phyloP scores from a whole-genome alignment of 2,329 filamentous ascomycete genomes.

The Pyricularia grisea region DNA sequence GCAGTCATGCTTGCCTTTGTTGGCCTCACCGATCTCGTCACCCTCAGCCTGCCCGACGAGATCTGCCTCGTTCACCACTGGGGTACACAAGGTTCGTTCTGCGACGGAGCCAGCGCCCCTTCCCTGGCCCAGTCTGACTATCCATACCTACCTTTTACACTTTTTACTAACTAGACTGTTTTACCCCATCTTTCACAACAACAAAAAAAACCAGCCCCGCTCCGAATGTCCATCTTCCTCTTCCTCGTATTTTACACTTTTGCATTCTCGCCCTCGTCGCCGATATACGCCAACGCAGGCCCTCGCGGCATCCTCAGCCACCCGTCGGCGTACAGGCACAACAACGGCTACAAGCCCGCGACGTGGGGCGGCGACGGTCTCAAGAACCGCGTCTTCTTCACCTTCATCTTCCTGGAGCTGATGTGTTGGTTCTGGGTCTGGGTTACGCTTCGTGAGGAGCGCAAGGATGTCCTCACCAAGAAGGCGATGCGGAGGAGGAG shows the following conservation, averaged over 20 bases:
- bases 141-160: slow-evolving; percentile 12
- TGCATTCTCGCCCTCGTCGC: slow-evolving; percentile 43
- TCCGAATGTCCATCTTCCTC: slow-evolving; percentile 58
- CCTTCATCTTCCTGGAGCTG: slow-evolving; percentile 76
- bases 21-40: slow-evolving; percentile 54
- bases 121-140: slow-evolving; percentile 1
- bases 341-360: slow-evolving; percentile 26
- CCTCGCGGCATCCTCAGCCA: slow-evolving; percentile 21
- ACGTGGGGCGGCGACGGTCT: slow-evolving; percentile 54
- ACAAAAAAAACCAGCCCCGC: slow-evolving; percentile 41
- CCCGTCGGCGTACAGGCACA: slow-evolving; percentile 16
- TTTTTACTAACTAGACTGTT: background rate
- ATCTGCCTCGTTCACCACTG: slow-evolving; percentile 54
- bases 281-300: slow-evolving; percentile 31
- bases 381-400: slow-evolving; percentile 79
- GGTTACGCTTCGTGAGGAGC: slow-evolving; percentile 60
- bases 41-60: slow-evolving; percentile 60
- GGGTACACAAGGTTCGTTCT: slow-evolving; percentile 52
- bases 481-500: slow-evolving; percentile 24
- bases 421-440: slow-evolving; percentile 82
- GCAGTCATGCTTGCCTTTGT: slow-evolving; percentile 55
- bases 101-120: too few species aligned
- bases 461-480: slow-evolving; percentile 27
- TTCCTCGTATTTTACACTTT: slow-evolving; percentile 54
- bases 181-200: too few species aligned